Conservation (phyloP, 73 alveolate genomes). For the Breviolum minutum region DNA sequence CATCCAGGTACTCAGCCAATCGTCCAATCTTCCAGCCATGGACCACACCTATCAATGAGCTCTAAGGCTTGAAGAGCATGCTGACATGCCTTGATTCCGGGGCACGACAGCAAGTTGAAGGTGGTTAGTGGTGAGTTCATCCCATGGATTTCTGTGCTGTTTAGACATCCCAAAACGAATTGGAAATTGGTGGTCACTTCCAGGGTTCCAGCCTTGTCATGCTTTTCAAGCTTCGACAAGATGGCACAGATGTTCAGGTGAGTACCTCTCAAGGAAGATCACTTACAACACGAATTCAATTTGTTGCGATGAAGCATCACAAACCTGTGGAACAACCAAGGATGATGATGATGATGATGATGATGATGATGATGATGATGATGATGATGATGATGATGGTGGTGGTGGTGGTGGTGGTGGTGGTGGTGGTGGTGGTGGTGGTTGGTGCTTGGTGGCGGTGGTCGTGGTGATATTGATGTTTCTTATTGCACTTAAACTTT, state of each 20-base stretch:
- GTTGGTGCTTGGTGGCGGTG: too few species aligned
- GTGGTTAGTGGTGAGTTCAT: neutral
- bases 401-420: too few species aligned
- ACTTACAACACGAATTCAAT: neutral
- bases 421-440: too few species aligned
- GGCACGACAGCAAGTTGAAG: neutral
- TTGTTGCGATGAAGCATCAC: too few species aligned
- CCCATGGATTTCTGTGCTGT: neutral
- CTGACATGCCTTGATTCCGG: constrained; percentile 54
- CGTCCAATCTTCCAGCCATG: neutral
- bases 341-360: too few species aligned
- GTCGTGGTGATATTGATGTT: too few species aligned
- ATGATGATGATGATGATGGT: too few species aligned
- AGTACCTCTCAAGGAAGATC: constrained; percentile 76
- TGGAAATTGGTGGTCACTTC: neutral
- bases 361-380: too few species aligned
- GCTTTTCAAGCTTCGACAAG: constrained; percentile 97
- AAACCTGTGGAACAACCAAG: too few species aligned
- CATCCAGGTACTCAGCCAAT: too few species aligned
- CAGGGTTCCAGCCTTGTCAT: constrained; percentile 97
- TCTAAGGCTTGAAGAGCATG: constrained; percentile 77
- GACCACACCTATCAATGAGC: constrained; percentile 60
- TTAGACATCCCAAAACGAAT: neutral
- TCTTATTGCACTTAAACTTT: too few species aligned
- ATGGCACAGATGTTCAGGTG: constrained; percentile 97